A percentile compares a stretch with the other conserved stretches of the same genome.
phyloP scores from a whole-genome alignment of 331 rosid genomes.

The Cydonia oblonga region DNA sequence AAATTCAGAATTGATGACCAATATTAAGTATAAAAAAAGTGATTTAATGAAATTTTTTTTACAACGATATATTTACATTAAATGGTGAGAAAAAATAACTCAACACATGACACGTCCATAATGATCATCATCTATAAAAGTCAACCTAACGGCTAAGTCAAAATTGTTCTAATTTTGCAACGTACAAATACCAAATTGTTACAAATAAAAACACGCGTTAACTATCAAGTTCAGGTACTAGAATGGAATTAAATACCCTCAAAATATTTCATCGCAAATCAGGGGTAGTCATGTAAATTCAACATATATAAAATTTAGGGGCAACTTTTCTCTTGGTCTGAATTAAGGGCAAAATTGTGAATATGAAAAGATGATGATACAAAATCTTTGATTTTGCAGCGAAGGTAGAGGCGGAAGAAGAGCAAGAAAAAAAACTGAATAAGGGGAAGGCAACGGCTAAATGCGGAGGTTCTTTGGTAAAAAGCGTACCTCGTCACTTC shows the following conservation, averaged over 20 bases:
- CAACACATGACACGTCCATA: not conserved
- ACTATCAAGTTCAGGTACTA: not conserved
- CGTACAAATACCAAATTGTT: not conserved
- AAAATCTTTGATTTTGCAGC: slow-evolving; percentile 8
- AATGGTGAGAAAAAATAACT: not conserved
- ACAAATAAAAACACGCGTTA: not conserved
- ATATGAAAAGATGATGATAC: not conserved
- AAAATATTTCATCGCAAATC: not conserved
- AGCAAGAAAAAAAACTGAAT: slow-evolving; percentile 13
- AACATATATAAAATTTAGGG: not conserved
- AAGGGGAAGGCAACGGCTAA: slow-evolving; percentile 4
- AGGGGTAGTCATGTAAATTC: not conserved
- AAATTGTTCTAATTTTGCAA: not conserved
- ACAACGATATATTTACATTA: too few species aligned
- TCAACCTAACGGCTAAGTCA: not conserved
- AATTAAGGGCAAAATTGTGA: slow-evolving; percentile 8
- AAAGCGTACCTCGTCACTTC: not conserved
- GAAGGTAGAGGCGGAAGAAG: slow-evolving; percentile 7
- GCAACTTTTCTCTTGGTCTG: not conserved
- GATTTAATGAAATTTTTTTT: too few species aligned
- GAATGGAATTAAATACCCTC: not conserved
- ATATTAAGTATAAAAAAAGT: not conserved
- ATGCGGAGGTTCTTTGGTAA: not conserved
- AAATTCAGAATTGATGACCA: not conserved
- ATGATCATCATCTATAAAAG: too few species aligned